Evolutionary conservation across 768 basidiomycete species (phyloP), one percentile per base, ranked within the genome.

Genomic region (Amanita subjunquillea): DNA sequence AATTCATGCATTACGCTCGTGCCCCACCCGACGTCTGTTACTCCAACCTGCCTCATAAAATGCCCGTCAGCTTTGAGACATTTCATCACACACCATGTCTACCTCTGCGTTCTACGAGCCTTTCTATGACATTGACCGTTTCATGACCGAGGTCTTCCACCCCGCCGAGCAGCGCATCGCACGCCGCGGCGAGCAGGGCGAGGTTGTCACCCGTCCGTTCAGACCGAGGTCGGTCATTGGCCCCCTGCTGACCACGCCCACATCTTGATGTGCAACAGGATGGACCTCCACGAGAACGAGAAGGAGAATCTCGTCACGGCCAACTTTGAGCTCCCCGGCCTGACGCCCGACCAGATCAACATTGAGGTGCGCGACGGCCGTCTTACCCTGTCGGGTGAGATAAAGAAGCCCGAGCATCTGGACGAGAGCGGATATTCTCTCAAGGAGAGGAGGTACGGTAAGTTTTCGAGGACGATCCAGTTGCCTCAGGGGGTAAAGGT

Each of bases 401-500:
- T 59, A 22, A 69, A 63, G 41, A 44, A 59, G 39, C 59, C 63
- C 5, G 47, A 62, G 10, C 57, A 73, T 23, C 65, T 63, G 32
- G 65, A 75, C 2, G 68, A 68, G 27, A 58, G 58, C 4, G 69
- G 68, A 6, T 74, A 67, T 30, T 67, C 72, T 3, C 65, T 79
- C 36, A 69, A 70, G 36, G 80, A 83, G 60, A 66, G 79, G 32
- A 69, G 68, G 53, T 74, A 63, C 52, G 78, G 78, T 13, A 65
- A 64, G 43, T 69, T 72, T 59, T 62, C 69, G 13, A 67, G 79
- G 52, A 72, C 71, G 10, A 60, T 83, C 41, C 70, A 72, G 44
- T 68, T 82, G 15, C 79, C 82, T 45, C 69, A 66, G 22, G 73
- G 73, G 41, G 76, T 80, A 41, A 76, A 75, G 68, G 82, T 78